Evolutionary conservation across 352 stramenopile species (phyloP), one percentile per base, ranked within the genome.

Genomic region (Phytopythium cucurbitacearum): DNA sequence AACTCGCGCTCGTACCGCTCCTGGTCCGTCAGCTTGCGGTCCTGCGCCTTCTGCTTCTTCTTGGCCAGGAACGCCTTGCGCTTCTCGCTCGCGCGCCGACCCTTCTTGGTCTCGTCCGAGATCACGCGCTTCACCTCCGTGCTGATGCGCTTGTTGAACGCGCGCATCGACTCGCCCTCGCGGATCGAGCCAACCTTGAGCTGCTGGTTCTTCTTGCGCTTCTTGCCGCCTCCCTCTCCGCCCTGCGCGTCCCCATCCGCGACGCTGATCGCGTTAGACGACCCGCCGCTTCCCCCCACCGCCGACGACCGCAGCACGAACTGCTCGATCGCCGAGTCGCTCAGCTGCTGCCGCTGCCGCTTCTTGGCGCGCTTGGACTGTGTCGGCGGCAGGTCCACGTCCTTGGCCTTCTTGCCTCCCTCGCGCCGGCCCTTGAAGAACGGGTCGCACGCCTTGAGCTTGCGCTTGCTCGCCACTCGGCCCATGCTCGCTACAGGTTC

Each of bases 81-180:
- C 74, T 94, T 94, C 56, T 85, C 76, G 38, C 57, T 87, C 49
- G 72, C 79, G 57, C 79, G 83, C 41, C 69, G 62, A 36, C 67
- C 75, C 65, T 90, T 88, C 65, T 91, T 91, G 37, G 80, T 71
- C 40, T 89, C 80, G 57, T 94, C 79, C 63, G 89, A 90, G 57
- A 94, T 87, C 38, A 94, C 83, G 40, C 77, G 79, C 64, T 88
- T 88, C 39, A 94, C 83, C 53, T 94, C 80, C 15, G 62, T 83
- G 50, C 77, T 89, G 56, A 94, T 91, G 46, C 83, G 83, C 54
- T 91, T 89, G 65, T 88, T 89, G 50, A 91, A 94, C 35, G 85
- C 78, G 38, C 82, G 82, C 80, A 94, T 91, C 46, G 64, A 86
- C 62, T 94, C 83, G 0, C 69, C 70, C 9, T 86, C 73, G 35